These are phyloP conservation scores for Russula virescens DNA, from an alignment of 768 basidiomycete genomes.

Conservation along the genomic window DNA sequence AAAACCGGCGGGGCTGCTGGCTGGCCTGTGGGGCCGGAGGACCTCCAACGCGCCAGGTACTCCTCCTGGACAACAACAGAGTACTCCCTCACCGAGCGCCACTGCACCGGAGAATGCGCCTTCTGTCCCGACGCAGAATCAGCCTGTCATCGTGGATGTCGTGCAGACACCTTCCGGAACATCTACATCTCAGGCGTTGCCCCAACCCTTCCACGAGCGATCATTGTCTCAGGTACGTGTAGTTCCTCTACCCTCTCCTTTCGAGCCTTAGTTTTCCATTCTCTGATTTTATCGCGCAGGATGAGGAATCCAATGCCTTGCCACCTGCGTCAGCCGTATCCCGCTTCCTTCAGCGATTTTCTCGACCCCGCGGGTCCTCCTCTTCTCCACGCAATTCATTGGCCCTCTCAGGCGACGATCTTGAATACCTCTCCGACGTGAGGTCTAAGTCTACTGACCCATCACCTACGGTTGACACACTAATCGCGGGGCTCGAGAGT, in stretches of 20 bases:
- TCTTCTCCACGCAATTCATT: constrained; percentile 46
- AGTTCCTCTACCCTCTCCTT: constrained; percentile 23
- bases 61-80: background rate
- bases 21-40: constrained; percentile 57
- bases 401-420: constrained; percentile 71
- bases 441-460: constrained; percentile 48
- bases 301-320: constrained; percentile 19
- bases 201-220: background rate
- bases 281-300: constrained; percentile 25
- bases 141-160: constrained; percentile 9
- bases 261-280: constrained; percentile 8
- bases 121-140: background rate
- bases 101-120: constrained; percentile 1
- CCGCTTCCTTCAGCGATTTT: constrained; percentile 76
- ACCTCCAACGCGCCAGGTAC: constrained; percentile 8
- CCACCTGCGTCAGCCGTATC: constrained; percentile 62
- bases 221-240: constrained; percentile 12
- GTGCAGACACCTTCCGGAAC: constrained; percentile 1
- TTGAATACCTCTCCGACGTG: constrained; percentile 71
- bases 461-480: constrained; percentile 32
- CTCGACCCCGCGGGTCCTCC: constrained; percentile 40
- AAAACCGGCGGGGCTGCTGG: constrained; percentile 57
- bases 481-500: constrained; percentile 37
- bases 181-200: background rate
- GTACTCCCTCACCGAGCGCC: background rate